Percentiles rank a stretch among this genome's conserved stretches.
phyloP scores from a whole-genome alignment of 192 early-diverging fungal species.

The Coemansia interrupta region DNA sequence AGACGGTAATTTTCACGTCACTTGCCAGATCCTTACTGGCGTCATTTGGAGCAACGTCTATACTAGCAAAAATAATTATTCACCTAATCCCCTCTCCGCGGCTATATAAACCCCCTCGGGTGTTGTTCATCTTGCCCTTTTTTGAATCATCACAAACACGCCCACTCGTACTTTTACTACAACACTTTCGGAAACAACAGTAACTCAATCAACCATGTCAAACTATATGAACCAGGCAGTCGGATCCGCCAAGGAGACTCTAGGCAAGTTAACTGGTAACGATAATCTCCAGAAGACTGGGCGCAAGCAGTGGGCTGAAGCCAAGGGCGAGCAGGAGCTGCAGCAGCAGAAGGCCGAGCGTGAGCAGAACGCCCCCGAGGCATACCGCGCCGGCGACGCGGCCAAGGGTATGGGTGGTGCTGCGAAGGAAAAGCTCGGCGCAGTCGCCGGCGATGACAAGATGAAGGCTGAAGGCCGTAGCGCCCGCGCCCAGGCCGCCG shows the following conservation, averaged over 20 bases:
- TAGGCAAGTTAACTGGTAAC: conserved; percentile 18
- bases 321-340: conserved; percentile 16
- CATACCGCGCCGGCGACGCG: conserved; percentile 9
- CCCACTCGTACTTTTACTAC: too few species aligned
- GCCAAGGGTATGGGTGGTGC: conserved; percentile 10
- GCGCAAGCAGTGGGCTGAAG: conserved; percentile 16
- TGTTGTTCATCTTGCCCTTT: too few species aligned
- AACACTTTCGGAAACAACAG: background rate
- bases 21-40: too few species aligned
- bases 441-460: conserved; percentile 14
- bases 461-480: conserved; percentile 15
- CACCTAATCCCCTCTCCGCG: too few species aligned
- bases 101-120: too few species aligned
- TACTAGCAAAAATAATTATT: too few species aligned
- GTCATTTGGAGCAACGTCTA: too few species aligned
- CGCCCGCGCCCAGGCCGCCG: conserved; percentile 15
- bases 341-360: conserved; percentile 6
- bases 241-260: conserved; percentile 20
- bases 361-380: conserved; percentile 1
- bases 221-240: conserved; percentile 21
- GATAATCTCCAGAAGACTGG: conserved; percentile 8
- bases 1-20: too few species aligned
- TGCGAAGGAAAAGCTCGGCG: conserved; percentile 26
- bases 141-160: too few species aligned
- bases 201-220: conserved; percentile 2